phyloP scores from a whole-genome alignment of 192 early-diverging fungal species.

The Coemansia umbellata region DNA sequence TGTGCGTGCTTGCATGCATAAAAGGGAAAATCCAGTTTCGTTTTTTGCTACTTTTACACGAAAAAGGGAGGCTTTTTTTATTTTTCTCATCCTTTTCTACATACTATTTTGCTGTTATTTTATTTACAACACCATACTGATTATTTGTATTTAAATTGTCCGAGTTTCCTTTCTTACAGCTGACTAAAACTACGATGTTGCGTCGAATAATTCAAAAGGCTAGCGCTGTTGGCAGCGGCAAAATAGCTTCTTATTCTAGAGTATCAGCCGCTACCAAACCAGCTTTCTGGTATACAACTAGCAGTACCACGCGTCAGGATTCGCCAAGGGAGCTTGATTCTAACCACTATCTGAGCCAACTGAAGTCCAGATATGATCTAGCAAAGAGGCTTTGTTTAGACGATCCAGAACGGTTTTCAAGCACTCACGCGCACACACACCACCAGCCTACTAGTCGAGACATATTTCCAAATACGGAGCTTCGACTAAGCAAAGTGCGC shows the following conservation, averaged over 20 bases:
- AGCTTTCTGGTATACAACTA: neutral
- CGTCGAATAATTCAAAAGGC: neutral
- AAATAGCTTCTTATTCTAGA: too few species aligned
- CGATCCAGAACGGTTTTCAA: constrained; percentile 23
- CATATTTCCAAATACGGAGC: constrained; percentile 59
- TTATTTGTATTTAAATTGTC: neutral
- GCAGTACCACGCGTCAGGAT: too few species aligned
- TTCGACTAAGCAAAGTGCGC: constrained; percentile 51
- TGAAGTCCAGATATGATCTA: constrained; percentile 16
- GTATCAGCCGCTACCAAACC: too few species aligned
- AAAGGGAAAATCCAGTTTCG: too few species aligned
- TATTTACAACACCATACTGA: too few species aligned
- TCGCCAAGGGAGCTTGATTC: too few species aligned
- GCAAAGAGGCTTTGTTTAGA: constrained; percentile 26
- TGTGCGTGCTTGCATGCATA: too few species aligned
- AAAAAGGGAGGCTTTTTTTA: neutral
- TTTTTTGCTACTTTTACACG: neutral
- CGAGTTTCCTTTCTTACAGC: neutral
- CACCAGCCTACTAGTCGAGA: constrained; percentile 27
- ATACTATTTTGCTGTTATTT: too few species aligned
- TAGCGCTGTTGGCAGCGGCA: neutral
- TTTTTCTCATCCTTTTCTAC: neutral
- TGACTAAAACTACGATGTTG: neutral
- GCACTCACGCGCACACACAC: constrained; percentile 6
- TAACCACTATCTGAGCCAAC: constrained; percentile 5